phyloP scores from a whole-genome alignment of 2,329 filamentous ascomycete species.

The Exophiala spinifera region DNA sequence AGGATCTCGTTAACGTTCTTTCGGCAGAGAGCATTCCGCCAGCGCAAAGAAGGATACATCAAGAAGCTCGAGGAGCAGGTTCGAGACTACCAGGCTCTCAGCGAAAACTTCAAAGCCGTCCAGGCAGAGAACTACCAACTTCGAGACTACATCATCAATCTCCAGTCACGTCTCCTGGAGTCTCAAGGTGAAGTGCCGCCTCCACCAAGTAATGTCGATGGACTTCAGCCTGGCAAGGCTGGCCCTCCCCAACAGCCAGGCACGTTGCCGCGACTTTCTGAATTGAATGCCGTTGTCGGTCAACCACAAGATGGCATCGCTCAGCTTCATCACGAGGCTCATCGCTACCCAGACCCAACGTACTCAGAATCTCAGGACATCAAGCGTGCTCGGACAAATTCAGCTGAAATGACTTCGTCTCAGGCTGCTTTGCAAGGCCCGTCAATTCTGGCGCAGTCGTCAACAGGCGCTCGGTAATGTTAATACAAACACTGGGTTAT shows the following conservation, averaged over 20 bases:
- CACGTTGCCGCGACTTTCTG: constrained; percentile 24
- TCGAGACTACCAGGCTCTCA: constrained; percentile 71
- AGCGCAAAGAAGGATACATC: constrained; percentile 97
- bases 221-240: constrained; percentile 27
- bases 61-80: constrained; percentile 96
- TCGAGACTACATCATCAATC: constrained; percentile 85
- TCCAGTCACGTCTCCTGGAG: constrained; percentile 84
- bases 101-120: constrained; percentile 72
- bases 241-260: constrained; percentile 19
- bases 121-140: constrained; percentile 87
- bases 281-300: constrained; percentile 18
- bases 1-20: background rate
- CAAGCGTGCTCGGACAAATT: constrained; percentile 22
- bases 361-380: constrained; percentile 20
- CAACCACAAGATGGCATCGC: constrained; percentile 14
- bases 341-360: constrained; percentile 25
- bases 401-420: constrained; percentile 24
- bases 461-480: constrained; percentile 16
- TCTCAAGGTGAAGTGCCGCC: constrained; percentile 74
- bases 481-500: no score
- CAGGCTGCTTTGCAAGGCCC: constrained; percentile 26
- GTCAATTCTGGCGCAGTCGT: constrained; percentile 20
- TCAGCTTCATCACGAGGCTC: constrained; percentile 18
- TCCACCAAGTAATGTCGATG: constrained; percentile 31
- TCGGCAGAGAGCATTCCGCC: constrained; percentile 88